phyloP scores from a whole-genome alignment of 805 yeast genomes.

The Ogataea neopini region DNA sequence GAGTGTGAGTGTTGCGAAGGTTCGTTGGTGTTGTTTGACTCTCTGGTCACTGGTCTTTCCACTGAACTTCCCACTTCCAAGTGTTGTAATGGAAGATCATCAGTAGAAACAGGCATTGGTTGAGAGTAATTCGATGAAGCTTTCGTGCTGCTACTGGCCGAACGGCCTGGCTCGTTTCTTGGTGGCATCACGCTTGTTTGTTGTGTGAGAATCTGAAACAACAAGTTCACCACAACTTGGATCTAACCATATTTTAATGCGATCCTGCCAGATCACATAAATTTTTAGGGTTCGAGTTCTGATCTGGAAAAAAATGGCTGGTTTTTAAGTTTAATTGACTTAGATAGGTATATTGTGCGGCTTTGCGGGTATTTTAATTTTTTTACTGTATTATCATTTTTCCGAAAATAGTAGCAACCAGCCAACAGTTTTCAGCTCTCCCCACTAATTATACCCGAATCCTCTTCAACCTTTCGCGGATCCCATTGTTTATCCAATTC shows the following conservation, averaged over 20 bases:
- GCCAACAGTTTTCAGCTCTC: background rate
- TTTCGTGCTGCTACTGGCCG: background rate
- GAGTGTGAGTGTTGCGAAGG: background rate
- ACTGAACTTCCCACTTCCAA: background rate
- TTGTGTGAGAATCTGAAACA: background rate
- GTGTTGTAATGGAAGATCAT: background rate
- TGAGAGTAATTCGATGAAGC: background rate
- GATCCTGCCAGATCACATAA: constrained; percentile 1
- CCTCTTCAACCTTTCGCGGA: background rate
- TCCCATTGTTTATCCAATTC: constrained; percentile 1
- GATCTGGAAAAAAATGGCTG: constrained; percentile 16
- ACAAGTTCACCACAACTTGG: background rate
- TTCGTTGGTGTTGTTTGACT: background rate
- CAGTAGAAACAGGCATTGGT: background rate
- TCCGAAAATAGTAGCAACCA: background rate
- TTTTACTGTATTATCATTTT: constrained; percentile 1
- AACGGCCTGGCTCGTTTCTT: constrained; percentile 5
- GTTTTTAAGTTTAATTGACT: constrained; percentile 9
- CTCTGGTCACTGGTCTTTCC: background rate
- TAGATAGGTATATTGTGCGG: background rate
- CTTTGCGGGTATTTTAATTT: constrained; percentile 8
- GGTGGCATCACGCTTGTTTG: constrained; percentile 3
- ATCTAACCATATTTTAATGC: background rate
- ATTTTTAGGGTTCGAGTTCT: constrained; percentile 1
- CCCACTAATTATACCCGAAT: background rate